These are phyloP conservation scores for Pseudogymnoascus sp. DNA, from an alignment of 2,329 filamentous ascomycete species.

Conservation along the genomic window DNA sequence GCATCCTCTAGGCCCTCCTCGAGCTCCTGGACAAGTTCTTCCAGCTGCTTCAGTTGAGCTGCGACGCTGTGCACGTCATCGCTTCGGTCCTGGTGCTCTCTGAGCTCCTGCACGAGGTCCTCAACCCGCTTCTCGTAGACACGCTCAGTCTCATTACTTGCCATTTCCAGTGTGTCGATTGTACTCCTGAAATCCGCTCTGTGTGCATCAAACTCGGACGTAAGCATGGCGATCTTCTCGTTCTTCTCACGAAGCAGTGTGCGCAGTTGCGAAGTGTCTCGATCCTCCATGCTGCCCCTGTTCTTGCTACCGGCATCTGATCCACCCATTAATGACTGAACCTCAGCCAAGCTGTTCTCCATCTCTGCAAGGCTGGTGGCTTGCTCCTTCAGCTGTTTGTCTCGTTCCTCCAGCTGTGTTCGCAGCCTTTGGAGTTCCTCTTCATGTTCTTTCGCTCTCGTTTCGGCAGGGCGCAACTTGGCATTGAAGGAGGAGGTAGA, in stretches of 20 bases:
- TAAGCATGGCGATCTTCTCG: conserved; percentile 89
- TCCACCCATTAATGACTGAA: conserved; percentile 61
- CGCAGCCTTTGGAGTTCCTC: conserved; percentile 68
- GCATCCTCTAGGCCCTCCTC: conserved; percentile 96
- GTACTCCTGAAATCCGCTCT: conserved; percentile 94
- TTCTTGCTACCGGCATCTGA: conserved; percentile 41
- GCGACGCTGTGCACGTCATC: conserved; percentile 90
- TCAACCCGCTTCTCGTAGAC: conserved; percentile 93
- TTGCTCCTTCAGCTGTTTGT: conserved; percentile 84
- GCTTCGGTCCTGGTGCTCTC: conserved; percentile 71
- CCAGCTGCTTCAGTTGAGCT: conserved; percentile 83
- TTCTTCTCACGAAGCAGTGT: conserved; percentile 89
- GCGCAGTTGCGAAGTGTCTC: conserved; percentile 68
- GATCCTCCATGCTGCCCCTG: conserved; percentile 51
- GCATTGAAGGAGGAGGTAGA: conserved; percentile 48
- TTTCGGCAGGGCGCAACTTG: conserved; percentile 39
- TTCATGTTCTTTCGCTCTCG: conserved; percentile 40
- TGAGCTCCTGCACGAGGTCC: conserved; percentile 73
- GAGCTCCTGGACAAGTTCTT: conserved; percentile 91
- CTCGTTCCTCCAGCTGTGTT: conserved; percentile 70
- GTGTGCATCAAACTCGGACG: conserved; percentile 88
- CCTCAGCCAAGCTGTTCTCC: conserved; percentile 77
- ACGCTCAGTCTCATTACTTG: conserved; percentile 87
- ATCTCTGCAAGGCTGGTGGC: conserved; percentile 76
- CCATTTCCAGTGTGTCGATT: conserved; percentile 91